Evolutionary conservation across 2,329 filamentous ascomycete species (phyloP).

Genomic region (Dactylellina sp.): DNA sequence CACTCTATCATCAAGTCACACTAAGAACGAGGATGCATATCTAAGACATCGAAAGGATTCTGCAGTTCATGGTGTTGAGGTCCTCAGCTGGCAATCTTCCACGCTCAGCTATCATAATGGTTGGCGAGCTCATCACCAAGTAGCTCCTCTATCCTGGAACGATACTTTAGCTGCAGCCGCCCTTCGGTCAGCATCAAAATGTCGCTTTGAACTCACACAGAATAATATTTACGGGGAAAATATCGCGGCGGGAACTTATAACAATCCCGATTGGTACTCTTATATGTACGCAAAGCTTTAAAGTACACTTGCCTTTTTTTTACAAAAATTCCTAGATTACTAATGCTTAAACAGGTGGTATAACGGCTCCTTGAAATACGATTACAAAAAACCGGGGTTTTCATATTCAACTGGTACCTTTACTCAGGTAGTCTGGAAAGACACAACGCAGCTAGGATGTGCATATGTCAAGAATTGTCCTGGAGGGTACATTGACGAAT

Average conservation of each 20-base stretch:
- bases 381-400: constrained; percentile 72
- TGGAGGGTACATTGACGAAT: not conserved
- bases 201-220: constrained; percentile 16
- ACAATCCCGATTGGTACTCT: constrained; percentile 25
- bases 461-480: constrained; percentile 59
- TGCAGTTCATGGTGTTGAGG: not conserved
- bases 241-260: constrained; percentile 23
- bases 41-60: not conserved
- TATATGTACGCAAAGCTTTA: too few relatives aligned
- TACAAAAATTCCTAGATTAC: not conserved
- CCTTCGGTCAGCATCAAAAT: constrained; percentile 24
- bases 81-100: constrained; percentile 15
- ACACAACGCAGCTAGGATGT: constrained; percentile 72
- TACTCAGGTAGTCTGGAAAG: constrained; percentile 78
- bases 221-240: constrained; percentile 31
- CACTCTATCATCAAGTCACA: constrained; percentile 11
- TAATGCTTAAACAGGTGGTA: constrained; percentile 73
- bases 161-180: constrained; percentile 27
- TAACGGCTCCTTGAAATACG: constrained; percentile 70
- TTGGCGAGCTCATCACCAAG: constrained; percentile 33
- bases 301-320: not conserved
- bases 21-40: too few relatives aligned
- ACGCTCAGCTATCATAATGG: constrained; percentile 33
- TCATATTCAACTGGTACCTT: constrained; percentile 75
- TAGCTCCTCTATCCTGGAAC: constrained; percentile 17